Base-by-base conservation (phyloP, 176 grass and related monocot genomes). In the Saccharum spontaneum region DNA sequence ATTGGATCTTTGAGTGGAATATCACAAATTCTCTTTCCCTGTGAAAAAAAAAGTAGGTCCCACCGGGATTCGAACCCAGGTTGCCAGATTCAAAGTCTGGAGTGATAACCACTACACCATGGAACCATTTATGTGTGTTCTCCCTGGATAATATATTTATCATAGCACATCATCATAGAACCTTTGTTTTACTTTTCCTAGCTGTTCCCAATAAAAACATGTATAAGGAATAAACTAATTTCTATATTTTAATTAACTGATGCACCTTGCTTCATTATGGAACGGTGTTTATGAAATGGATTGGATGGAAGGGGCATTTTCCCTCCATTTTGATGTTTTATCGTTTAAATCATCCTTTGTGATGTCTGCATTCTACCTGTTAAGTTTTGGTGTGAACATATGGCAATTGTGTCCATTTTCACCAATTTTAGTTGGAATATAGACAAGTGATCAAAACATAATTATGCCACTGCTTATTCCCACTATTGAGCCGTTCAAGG, bases 41-140 rank as follows among this genome's bases (percentile, higher is more conserved):
- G 1, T 28, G 1, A 28, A 28, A 28, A 28, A 28, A 28, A 28
- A 28, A 28, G 2, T 67, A 94, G 85, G 90, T 95, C 85, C 82
- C 82, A 86, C 90, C 73, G 86, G 88, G 93, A 95, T 92, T 94
- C 28, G 86, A 95, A 95, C 90, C 90, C 85, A 95, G 88, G 90
- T 95, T 84, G 75, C 92, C 84, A 89, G 92, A 94, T 94, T 94
- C 89, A 94, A 94, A 94, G 84, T 94, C 92, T 89, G 77, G 89
- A 94, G 92, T 94, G 94, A 83, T 97, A 94, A 94, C 94, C 89
- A 87, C 91, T 94, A 94, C 91, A 97, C 91, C 77, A 97, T 94
- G 76, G 82, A 90, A 92, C 94, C 82, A 20, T 67, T 36, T 77
- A 39, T 79, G 45, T 83, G 1, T 68, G 12, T 9, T 34, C 1